Evolutionary conservation across 1,139 yeast genomes (phyloP), one percentile per base, ranked within the genome.

Genomic region (Nematodospora anomalae): DNA sequence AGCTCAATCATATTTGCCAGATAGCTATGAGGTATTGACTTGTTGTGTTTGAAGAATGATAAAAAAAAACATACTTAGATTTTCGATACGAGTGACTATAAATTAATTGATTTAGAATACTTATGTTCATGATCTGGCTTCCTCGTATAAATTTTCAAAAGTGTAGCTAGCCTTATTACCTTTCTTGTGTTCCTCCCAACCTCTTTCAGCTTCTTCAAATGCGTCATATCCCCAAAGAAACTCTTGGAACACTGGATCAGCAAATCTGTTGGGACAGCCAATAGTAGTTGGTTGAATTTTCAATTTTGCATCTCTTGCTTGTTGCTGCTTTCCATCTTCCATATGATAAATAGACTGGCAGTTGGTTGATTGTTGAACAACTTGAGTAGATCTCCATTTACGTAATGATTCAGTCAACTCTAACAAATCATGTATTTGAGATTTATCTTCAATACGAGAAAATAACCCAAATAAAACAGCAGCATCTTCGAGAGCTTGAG

Each of bases 401-500:
- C 64, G 45, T 23, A 56, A 37, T 8, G 45, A 33, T 41, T 58
- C 62, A 12, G 43, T 39, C 16, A 39, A 33, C 22, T 33, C 21
- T 30, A 45, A 42, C 9, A 45, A 26, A 22, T 40, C 42, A 18
- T 41, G 52, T 22, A 49, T 49, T 37, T 50, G 50, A 6, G 32
- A 31, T 23, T 34, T 36, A 22, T 36, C 32, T 30, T 37, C 48
- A 25, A 48, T 40, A 15, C 35, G 36, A 26, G 41, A 31, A 29
- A 50, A 42, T 32, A 45, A 37, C 7, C 45, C 50, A 12, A 46
- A 45, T 26, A 55, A 45, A 11, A 54, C 54, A 9, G 58, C 60
- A 5, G 56, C 49, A 40, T 57, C 62, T 43, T 57, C 72, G 35
- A 66, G 53, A 1, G 71, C 71, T 44, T 62, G 65, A 3, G 65